A percentile compares a stretch with the other conserved stretches of the same genome.
Evolutionary conservation across 2,329 filamentous ascomycete species (phyloP).

Genomic region (Aureobasidium sp.): DNA sequence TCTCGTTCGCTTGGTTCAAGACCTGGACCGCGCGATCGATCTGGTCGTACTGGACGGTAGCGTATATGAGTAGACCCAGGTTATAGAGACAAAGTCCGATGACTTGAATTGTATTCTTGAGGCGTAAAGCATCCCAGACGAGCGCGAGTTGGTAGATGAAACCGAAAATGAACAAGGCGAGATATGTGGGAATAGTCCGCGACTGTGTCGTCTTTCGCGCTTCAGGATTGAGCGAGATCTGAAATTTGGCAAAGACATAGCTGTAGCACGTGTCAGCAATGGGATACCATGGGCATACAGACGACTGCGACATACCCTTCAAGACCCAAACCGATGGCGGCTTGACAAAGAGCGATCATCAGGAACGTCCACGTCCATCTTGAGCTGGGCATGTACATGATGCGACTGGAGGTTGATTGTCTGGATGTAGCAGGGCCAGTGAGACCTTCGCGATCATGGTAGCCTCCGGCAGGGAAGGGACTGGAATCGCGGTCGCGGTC

Average conservation of each 20-base stretch:
- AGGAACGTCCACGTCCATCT: constrained; percentile 87
- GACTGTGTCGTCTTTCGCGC: constrained; percentile 31
- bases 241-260: constrained; percentile 85
- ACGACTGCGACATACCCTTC: constrained; percentile 60
- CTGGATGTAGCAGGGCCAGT: constrained; percentile 24
- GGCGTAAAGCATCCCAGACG: constrained; percentile 83
- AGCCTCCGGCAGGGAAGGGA: constrained; percentile 36
- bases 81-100: constrained; percentile 94
- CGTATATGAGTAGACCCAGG: constrained; percentile 82
- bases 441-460: constrained; percentile 45
- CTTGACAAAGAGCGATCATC: constrained; percentile 64
- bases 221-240: constrained; percentile 46
- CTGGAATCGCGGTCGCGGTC: constrained; percentile 38
- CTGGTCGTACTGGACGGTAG: constrained; percentile 85
- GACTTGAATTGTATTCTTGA: constrained; percentile 98
- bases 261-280: constrained; percentile 36
- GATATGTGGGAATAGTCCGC: constrained; percentile 80
- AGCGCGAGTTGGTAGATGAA: constrained; percentile 87
- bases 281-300: neutral
- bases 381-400: constrained; percentile 70
- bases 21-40: constrained; percentile 63
- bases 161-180: constrained; percentile 94
- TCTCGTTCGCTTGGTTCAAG: constrained; percentile 32
- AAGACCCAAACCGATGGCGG: constrained; percentile 68
- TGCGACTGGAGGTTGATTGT: constrained; percentile 31